Percentiles rank a stretch among this genome's conserved stretches.
Evolutionary conservation across 1,284 basidiomycete species (phyloP).

Genomic region (Moesziomyces parantarcticus): DNA sequence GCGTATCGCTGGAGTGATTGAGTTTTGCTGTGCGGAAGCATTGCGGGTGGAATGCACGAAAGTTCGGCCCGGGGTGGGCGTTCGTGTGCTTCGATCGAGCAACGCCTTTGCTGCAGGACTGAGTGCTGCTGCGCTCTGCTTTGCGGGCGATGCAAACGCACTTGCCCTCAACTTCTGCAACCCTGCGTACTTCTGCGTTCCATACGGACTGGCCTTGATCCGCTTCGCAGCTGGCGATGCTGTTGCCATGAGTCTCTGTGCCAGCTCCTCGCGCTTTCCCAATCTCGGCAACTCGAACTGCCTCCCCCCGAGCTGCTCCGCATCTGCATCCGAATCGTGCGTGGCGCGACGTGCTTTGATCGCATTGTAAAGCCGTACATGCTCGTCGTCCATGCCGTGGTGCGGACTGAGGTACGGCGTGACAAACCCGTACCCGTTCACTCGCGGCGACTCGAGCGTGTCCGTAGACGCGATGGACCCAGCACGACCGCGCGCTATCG

Average conservation of each 20-base stretch:
- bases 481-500: slow-evolving; percentile 43
- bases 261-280: slow-evolving; percentile 18
- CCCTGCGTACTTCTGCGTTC: slow-evolving; percentile 27
- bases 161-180: not conserved
- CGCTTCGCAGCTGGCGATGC: slow-evolving; percentile 3
- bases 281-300: slow-evolving; percentile 20
- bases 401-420: slow-evolving; percentile 40
- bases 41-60: too few species aligned
- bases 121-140: slow-evolving; percentile 5
- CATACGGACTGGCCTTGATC: slow-evolving; percentile 23
- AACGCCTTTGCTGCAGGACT: slow-evolving; percentile 37
- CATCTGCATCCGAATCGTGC: not conserved
- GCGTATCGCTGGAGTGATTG: not conserved
- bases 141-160: slow-evolving; percentile 12
- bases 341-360: slow-evolving; percentile 11
- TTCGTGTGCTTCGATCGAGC: slow-evolving; percentile 27
- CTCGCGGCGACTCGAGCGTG: slow-evolving; percentile 23
- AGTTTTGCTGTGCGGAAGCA: not conserved
- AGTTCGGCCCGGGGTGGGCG: not conserved
- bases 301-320: not conserved
- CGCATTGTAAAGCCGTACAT: slow-evolving; percentile 30
- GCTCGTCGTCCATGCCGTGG: slow-evolving; percentile 14
- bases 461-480: slow-evolving; percentile 7
- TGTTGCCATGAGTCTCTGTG: slow-evolving; percentile 8
- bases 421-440: slow-evolving; percentile 60